Percentiles rank a stretch among this genome's conserved stretches.
These are phyloP conservation scores for Chenopodium suecicum DNA, from an alignment of 148 eudicot species.

Conservation along the genomic window DNA sequence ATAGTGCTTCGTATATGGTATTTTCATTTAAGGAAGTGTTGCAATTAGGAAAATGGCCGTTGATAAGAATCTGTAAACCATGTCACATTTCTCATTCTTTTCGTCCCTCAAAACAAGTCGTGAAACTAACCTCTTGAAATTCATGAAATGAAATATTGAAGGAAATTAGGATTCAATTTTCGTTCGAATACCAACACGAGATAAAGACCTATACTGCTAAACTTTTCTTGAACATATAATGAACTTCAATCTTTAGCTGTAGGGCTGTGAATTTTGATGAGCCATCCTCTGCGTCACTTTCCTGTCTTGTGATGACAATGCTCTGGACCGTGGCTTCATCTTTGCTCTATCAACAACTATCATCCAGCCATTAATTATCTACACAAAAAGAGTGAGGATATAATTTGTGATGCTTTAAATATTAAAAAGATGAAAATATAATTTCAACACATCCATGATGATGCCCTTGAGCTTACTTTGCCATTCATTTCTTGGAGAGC, in stretches of 20 bases:
- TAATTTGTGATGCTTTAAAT: not conserved
- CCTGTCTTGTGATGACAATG: slow-evolving; percentile 9
- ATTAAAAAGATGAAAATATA: not conserved
- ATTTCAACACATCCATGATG: no score
- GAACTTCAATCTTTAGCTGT: not conserved
- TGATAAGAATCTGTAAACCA: no score
- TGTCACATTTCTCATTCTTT: no score
- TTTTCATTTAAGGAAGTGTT: no score
- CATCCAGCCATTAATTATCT: slow-evolving; percentile 97
- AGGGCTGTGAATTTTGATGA: not conserved
- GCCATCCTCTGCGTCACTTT: not conserved
- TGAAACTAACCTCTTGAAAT: not conserved
- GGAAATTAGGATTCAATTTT: not conserved
- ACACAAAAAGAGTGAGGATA: slow-evolving; percentile 10
- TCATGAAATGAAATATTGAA: not conserved
- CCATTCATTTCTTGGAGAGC: slow-evolving; percentile 94
- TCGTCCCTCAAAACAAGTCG: no score
- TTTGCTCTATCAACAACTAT: slow-evolving; percentile 81
- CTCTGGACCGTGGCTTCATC: slow-evolving; percentile 49
- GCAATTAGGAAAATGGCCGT: no score
- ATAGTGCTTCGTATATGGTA: no score
- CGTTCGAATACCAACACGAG: not conserved
- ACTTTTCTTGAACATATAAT: not conserved
- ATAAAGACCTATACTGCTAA: not conserved
- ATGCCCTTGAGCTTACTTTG: slow-evolving; percentile 47